Evolutionary conservation across 768 basidiomycete species (phyloP), one percentile per base, ranked within the genome.

Genomic region (Xerocomus brunneocitrinus): DNA sequence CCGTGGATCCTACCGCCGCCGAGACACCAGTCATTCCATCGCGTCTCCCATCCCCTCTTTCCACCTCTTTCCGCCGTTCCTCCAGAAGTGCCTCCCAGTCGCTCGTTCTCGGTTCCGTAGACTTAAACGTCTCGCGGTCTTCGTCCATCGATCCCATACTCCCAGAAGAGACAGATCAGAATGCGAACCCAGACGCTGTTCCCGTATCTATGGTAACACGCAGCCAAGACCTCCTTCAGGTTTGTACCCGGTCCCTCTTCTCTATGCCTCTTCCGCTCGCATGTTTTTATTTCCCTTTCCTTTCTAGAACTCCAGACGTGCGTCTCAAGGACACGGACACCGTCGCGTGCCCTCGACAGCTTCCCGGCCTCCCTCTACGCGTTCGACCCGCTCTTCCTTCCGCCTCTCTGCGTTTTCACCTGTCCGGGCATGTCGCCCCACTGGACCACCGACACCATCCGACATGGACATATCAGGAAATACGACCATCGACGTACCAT

Each of bases 151-250:
- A 66, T 8, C 59, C 51, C 9, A 19, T 49, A 16, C 47, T 55
- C 4, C 42, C 34, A 19, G 66, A 60, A 34, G 60, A 54, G 52
- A 44, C 30, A 3, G 58, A 63, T 28, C 38, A 52, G 19, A 38
- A 57, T 8, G 38, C 25, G 25, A 40, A 56, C 16, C 42, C 39
- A 1, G 64, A 59, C 22, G 35, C 25, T 7, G 59, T 25, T 7
- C 38, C 52, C 8, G 24, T 8, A 9, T 53, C 58, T 16, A 65
- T 40, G 8, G 45, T 62, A 25, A 70, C 67, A 4, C 47, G 49
- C 14, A 68, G 67, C 35, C 68, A 66, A 52, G 67, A 67, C 41
- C 62, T 70, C 22, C 52, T 42, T 46, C 68, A 68, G 68, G 68
- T 70, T 54, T 6, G 59, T 19, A 34, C 50, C 19, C 12, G 4